These are phyloP conservation scores for Aspergillus egyptiacus DNA, from an alignment of 495 filamentous ascomycete species.

Conservation along the genomic window DNA sequence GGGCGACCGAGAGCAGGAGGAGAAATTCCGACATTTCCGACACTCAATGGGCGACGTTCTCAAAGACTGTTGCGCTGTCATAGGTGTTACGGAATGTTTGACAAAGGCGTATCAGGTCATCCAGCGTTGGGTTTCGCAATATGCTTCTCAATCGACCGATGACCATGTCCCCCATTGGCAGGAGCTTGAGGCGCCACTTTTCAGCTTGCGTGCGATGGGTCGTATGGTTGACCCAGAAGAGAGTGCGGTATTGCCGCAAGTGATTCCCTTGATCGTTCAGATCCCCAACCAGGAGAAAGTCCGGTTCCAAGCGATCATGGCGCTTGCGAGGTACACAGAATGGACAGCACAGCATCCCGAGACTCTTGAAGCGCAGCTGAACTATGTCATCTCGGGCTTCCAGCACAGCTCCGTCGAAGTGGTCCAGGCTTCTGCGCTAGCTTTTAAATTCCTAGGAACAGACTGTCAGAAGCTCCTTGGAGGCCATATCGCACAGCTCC, in stretches of 20 bases:
- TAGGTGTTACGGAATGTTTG: constrained; percentile 85
- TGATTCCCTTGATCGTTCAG: constrained; percentile 87
- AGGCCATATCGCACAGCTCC: constrained; percentile 72
- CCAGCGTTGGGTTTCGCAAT: constrained; percentile 77
- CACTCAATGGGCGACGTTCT: constrained; percentile 97
- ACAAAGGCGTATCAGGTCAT: constrained; percentile 79
- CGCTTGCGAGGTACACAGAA: constrained; percentile 90
- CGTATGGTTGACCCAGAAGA: constrained; percentile 92
- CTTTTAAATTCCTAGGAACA: constrained; percentile 92
- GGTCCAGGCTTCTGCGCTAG: constrained; percentile 81
- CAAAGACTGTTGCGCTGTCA: constrained; percentile 95
- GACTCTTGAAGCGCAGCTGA: constrained; percentile 82
- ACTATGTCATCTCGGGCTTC: constrained; percentile 91
- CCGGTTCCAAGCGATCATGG: constrained; percentile 95
- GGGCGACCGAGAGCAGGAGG: constrained; percentile 90
- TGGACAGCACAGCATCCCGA: constrained; percentile 95
- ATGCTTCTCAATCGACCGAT: constrained; percentile 64
- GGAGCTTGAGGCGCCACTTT: constrained; percentile 88
- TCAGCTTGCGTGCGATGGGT: constrained; percentile 93
- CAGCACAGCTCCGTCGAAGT: constrained; percentile 80
- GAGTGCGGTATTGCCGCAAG: constrained; percentile 73
- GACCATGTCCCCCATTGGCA: constrained; percentile 93
- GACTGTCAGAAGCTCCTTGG: constrained; percentile 85
- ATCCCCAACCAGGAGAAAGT: constrained; percentile 95
- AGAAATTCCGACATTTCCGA: constrained; percentile 94